Evolutionary conservation across 2,329 filamentous ascomycete species (phyloP).

Genomic region (Dactylonectria estremocensis): DNA sequence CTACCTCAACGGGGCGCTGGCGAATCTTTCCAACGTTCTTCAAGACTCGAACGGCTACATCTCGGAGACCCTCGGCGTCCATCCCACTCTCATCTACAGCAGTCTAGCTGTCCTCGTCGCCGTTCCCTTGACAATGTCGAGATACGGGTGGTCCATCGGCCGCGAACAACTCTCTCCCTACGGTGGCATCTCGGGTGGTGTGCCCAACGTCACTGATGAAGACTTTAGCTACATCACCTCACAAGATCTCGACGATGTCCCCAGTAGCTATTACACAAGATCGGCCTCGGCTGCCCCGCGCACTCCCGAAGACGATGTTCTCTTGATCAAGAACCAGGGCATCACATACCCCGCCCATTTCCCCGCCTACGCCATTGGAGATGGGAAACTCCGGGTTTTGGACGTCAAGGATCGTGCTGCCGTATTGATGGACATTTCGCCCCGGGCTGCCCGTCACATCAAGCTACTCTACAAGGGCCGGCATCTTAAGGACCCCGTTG

Average conservation of each 20-base stretch:
- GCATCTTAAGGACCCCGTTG: constrained; percentile 76
- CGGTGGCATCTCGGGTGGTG: constrained; percentile 61
- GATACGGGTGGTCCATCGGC: constrained; percentile 65
- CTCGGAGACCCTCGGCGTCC: constrained; percentile 65
- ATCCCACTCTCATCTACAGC: constrained; percentile 65
- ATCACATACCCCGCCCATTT: constrained; percentile 80
- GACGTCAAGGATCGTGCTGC: constrained; percentile 79
- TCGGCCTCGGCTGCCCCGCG: constrained; percentile 53
- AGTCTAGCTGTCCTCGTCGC: constrained; percentile 66
- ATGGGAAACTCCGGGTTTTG: constrained; percentile 77
- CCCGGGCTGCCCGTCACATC: constrained; percentile 66
- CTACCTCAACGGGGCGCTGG: constrained; percentile 69
- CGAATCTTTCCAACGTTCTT: constrained; percentile 64
- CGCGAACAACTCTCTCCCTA: constrained; percentile 68
- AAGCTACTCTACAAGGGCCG: constrained; percentile 83
- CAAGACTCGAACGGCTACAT: constrained; percentile 67
- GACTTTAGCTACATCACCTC: constrained; percentile 90
- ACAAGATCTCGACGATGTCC: constrained; percentile 73
- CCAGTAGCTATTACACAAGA: constrained; percentile 59
- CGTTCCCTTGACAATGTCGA: constrained; percentile 68
- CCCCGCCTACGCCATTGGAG: constrained; percentile 81
- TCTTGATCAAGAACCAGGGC: constrained; percentile 78
- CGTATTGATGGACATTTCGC: constrained; percentile 75
- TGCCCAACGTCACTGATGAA: constrained; percentile 78
- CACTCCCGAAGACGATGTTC: constrained; percentile 75